A percentile compares a stretch with the other conserved stretches of the same genome.
Conservation (phyloP, 495 filamentous ascomycete species). For the Aeminium ludgeri region DNA sequence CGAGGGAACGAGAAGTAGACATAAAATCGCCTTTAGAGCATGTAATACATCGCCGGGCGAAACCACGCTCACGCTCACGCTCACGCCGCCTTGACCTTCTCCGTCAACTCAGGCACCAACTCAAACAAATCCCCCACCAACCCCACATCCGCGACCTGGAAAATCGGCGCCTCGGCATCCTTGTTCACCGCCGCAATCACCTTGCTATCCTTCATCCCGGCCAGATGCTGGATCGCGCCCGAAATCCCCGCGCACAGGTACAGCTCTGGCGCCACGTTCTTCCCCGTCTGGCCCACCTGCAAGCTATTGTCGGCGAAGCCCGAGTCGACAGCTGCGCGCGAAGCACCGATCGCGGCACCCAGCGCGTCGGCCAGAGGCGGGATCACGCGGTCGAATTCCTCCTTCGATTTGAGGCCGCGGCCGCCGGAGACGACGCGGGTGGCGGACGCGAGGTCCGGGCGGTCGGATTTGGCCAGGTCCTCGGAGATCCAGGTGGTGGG, state of each 20-base stretch:
- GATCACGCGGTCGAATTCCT: constrained; percentile 88
- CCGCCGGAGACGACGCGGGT: constrained; percentile 83
- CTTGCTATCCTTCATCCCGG: constrained; percentile 99
- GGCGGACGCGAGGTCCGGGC: constrained; percentile 87
- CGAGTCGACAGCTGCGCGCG: constrained; percentile 86
- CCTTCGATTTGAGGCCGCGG: constrained; percentile 87
- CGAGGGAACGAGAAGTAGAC: too few species aligned
- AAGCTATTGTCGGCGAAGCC: constrained; percentile 98
- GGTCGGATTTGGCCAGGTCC: constrained; percentile 77
- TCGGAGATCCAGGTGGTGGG: constrained; percentile 84
- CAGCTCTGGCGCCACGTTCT: constrained; percentile 90
- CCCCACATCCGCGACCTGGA: constrained; percentile 93
- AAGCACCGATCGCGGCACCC: constrained; percentile 86
- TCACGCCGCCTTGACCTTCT: constrained; percentile 54
- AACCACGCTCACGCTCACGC: too few species aligned
- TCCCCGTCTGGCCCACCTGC: constrained; percentile 95
- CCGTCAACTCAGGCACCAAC: constrained; percentile 85
- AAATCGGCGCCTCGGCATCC: constrained; percentile 89
- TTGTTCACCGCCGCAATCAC: constrained; percentile 99
- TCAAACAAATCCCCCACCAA: constrained; percentile 91
- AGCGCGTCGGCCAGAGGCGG: constrained; percentile 78
- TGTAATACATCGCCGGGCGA: too few species aligned
- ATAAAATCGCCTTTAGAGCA: too few species aligned
- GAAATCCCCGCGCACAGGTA: constrained; percentile 93
- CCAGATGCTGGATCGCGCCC: constrained; percentile 94